Percentiles rank a stretch among this genome's conserved stretches.
Evolutionary conservation across 2,329 filamentous ascomycete species (phyloP).

Genomic region (Sclerotinia nivalis): DNA sequence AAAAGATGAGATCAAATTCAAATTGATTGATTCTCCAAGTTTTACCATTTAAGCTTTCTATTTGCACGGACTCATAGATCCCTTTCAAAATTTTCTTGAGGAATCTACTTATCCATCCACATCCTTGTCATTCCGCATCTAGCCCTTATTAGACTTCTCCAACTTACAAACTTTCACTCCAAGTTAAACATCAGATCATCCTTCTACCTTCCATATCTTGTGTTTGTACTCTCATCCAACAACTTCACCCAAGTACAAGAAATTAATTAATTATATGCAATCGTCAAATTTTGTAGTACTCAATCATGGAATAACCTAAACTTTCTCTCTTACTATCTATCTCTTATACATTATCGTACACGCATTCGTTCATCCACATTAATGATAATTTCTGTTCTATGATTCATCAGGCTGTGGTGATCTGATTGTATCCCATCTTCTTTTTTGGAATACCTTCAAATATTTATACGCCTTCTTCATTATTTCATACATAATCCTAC

Average conservation of each 20-base stretch:
- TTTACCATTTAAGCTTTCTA: not conserved
- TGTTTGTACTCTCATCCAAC: not conserved
- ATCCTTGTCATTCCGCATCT: conserved; percentile 7
- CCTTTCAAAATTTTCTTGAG: too few species aligned
- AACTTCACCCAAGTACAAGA: not conserved
- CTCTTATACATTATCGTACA: not conserved
- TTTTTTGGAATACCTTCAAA: conserved; percentile 17
- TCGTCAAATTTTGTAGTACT: not conserved
- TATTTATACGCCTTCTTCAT: not conserved
- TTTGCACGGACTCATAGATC: not conserved
- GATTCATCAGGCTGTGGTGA: not conserved
- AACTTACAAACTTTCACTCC: not conserved
- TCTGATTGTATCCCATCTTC: not conserved
- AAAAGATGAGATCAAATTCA: too few species aligned
- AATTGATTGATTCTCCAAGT: too few species aligned
- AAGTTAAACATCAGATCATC: not conserved
- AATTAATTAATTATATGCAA: conserved; percentile 11
- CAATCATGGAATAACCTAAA: conserved; percentile 4
- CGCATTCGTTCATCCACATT: not conserved
- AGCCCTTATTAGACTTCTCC: not conserved
- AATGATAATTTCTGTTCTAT: not conserved
- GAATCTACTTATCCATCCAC: too few species aligned
- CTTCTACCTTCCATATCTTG: not conserved
- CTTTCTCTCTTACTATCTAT: not conserved
- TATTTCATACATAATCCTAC: not conserved